Evolutionary conservation across 1,139 yeast genomes (phyloP).

Genomic region (Blastobotrys arbuscula): DNA sequence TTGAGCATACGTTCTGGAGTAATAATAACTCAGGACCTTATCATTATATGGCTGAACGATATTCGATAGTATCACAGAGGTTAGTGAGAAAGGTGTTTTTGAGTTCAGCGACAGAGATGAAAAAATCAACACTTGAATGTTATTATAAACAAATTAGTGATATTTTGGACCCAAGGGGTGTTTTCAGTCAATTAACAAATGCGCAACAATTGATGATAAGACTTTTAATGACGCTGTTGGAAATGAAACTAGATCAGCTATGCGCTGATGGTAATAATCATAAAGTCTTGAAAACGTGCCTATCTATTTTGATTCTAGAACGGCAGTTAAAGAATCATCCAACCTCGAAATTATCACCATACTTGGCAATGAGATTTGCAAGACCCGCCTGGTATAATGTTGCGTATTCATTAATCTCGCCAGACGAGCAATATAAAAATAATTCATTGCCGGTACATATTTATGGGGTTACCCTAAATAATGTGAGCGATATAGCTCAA

Average conservation of each 20-base stretch:
- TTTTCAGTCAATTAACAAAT: not conserved
- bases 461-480: slow-evolving; percentile 1
- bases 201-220: not conserved
- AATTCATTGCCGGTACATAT: slow-evolving; percentile 8
- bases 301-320: not conserved
- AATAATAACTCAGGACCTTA: not conserved
- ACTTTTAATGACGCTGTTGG: not conserved
- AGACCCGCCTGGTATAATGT: slow-evolving; percentile 16
- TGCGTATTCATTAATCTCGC: slow-evolving; percentile 4
- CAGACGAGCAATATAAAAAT: not conserved
- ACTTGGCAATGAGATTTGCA: slow-evolving; percentile 4
- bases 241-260: slow-evolving; percentile 5
- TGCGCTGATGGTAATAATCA: not conserved
- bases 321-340: not conserved
- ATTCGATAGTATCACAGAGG: not conserved
- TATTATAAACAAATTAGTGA: not conserved
- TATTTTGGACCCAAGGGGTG: not conserved
- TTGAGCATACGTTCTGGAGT: slow-evolving; percentile 16
- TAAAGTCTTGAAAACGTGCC: not conserved
- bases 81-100: slow-evolving; percentile 8
- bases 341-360: not conserved
- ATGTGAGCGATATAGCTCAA: slow-evolving; percentile 4
- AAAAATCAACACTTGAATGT: slow-evolving; percentile 1
- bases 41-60: not conserved
- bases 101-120: slow-evolving; percentile 10